Percentiles rank a stretch among this genome's conserved stretches.
These are phyloP conservation scores for Nothophaeocryptopus gaeumannii DNA, from an alignment of 2,329 filamentous ascomycete species.

Conservation along the genomic window DNA sequence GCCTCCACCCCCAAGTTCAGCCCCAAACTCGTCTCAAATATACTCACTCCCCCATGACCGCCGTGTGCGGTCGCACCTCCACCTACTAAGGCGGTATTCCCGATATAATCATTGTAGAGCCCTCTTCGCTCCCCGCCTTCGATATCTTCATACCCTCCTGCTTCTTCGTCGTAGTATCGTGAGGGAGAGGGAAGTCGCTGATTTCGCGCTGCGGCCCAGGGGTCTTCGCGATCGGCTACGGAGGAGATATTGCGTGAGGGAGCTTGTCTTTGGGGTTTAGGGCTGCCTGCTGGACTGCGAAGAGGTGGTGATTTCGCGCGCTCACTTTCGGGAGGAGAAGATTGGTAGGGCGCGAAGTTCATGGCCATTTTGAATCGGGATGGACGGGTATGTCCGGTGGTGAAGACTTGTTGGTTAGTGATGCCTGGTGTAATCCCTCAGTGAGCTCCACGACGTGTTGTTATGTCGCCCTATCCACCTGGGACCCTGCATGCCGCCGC, in stretches of 20 bases:
- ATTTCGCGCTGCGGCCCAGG: conserved; percentile 41
- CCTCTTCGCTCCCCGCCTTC: conserved; percentile 25
- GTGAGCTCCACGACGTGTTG: too few species aligned
- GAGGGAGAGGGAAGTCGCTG: conserved; percentile 40
- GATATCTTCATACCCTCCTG: conserved; percentile 28
- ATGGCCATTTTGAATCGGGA: conserved; percentile 47
- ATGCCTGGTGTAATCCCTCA: too few species aligned
- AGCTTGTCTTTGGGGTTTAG: conserved; percentile 34
- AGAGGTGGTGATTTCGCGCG: conserved; percentile 73
- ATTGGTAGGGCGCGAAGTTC: conserved; percentile 98
- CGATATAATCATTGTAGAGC: conserved; percentile 31
- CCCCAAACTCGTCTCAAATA: conserved; percentile 86
- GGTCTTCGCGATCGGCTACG: conserved; percentile 35
- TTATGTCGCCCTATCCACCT: too few species aligned
- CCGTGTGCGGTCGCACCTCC: conserved; percentile 29
- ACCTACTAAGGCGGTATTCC: conserved; percentile 27
- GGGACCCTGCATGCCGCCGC: too few species aligned
- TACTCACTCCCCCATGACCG: conserved; percentile 56
- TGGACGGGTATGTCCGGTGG: too few species aligned
- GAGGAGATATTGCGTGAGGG: conserved; percentile 30
- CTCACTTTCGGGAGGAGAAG: conserved; percentile 78
- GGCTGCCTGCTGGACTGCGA: conserved; percentile 57
- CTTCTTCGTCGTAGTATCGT: conserved; percentile 27
- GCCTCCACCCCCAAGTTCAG: conserved; percentile 87
- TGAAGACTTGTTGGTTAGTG: too few species aligned